Evolutionary conservation across 208 protist genomes (phyloP), one percentile per base, ranked within the genome.

Genomic region (Crithidia bombi): DNA sequence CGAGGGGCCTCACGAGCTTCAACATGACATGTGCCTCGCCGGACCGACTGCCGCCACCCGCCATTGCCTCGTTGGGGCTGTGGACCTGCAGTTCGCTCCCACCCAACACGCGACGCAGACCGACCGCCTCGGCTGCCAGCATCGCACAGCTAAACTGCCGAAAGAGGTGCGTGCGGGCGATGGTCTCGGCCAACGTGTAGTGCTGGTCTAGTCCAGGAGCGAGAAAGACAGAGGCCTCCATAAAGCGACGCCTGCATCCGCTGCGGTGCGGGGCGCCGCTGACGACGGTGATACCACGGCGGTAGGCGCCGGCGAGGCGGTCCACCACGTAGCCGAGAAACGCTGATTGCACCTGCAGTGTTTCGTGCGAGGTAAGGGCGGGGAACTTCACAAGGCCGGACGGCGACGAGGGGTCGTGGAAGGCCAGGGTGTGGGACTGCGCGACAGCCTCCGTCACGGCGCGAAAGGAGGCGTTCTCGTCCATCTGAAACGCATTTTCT

Each of bases 151-250:
- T 61, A 51, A 89, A 91, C 71, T 93, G 81, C 56, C 55, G 70
- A 41, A 80, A 85, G 38, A 87, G 68, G 47, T 84, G 80, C n/a
- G 85, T 93, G 3, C 52, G 55, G 5, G 64, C 65, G 28, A 93
- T 80, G 12, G 50, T 52, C 30, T 77, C 69, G 0, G 83, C 77
- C 28, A 93, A 67, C 4, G 28, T 33, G 32, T 71, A 39, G 68
- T 84, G 78, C 63, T 78, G 74, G n/a, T 85, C 78, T 23, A 90
- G 62, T 11, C 80, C 83, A 14, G 58, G 52, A 4, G 75, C 68
- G 38, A 92, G 67, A 65, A 87, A 87, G 36, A 78, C 72, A 21
- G 57, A 62, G 39, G 72, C 65, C n/a, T 92, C 73, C 32, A 92
- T 64, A 28, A 26, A 54, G 32, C 43, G 28, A 41, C 68, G 38